Conservation (phyloP, 225 moss, liverwort and hornwort genomes). For the Climacium dendroides region DNA sequence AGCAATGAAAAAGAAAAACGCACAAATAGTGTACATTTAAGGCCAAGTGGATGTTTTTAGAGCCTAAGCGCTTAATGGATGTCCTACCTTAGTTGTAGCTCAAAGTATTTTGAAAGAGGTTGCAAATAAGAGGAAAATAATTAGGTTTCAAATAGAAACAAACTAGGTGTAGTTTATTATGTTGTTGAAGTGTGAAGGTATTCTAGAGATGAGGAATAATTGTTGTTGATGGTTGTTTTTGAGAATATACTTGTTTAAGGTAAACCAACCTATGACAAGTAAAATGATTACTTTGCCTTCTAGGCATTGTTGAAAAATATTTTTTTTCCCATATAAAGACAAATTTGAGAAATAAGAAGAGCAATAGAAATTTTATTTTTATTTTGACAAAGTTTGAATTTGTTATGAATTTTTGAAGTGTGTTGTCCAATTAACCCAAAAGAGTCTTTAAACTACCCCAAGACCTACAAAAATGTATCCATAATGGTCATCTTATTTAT, state of each 20-base stretch:
- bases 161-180: not conserved
- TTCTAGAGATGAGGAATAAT: not conserved
- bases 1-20: not conserved
- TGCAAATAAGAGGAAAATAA: not conserved
- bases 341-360: not conserved
- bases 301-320: too few species aligned
- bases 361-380: not conserved
- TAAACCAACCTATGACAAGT: not conserved
- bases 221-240: not conserved
- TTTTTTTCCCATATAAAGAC: too few species aligned
- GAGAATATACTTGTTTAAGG: too few species aligned
- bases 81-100: not conserved
- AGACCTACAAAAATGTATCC: not conserved
- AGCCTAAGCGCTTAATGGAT: accelerated
- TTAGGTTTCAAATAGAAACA: too few species aligned
- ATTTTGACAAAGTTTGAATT: not conserved
- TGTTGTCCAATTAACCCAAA: not conserved
- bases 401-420: not conserved
- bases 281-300: not conserved
- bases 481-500: not conserved
- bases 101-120: not conserved
- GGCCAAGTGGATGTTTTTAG: accelerated
- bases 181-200: not conserved
- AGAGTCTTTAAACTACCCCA: not conserved
- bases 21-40: not conserved